Base-by-base conservation (phyloP, 345 rosid species). In the Salix dunnii region DNA sequence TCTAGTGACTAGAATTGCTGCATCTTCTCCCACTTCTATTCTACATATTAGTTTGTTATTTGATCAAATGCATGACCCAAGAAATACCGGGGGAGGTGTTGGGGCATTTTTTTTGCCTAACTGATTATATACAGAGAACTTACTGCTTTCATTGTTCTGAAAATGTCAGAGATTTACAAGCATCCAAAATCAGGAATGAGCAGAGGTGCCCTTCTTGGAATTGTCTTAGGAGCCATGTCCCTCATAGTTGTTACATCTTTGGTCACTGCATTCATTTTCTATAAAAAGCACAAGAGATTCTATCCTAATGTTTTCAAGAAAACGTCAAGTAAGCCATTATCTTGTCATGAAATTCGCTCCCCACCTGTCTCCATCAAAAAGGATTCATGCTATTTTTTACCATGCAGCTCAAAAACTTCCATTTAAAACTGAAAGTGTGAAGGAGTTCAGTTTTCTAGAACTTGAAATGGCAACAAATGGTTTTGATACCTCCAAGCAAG, bases 401-500 rank as follows among this genome's bases (percentile, higher is more conserved):
- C 55, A 27, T 62, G 48, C 76, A 85, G 89, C 72, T 43, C 17
- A 80, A 28, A 85, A 80, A 73, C 23, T 80, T 74, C 81, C 82
- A 31, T 77, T 84, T n/a, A 84, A 79, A 69, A 79, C 81, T 66
- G 89, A 76, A 61, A 78, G 74, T 65, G 86, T 89, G 61, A 84
- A 81, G 76, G 84, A 80, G 53, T 85, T 85, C 82, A 78, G 40
- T 55, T 85, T 89, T 74, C 28, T 3, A 38, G 88, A 85, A 77
- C 88, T 87, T 49, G 86, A 80, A 49, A 74, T 68, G 70, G 90
- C 89, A 27, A 85, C 89, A 51, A 71, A n/a, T 14, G 78, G 85
- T 23, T 89, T 87, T 75, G 69, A 67, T 38, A 76, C 30, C 53
- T 42, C 53, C 1, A 67, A 77, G 21, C 87, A 81, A 74, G 70